These are phyloP conservation scores for Leccinellum luteum DNA, from an alignment of 768 basidiomycete genomes.

Conservation along the genomic window DNA sequence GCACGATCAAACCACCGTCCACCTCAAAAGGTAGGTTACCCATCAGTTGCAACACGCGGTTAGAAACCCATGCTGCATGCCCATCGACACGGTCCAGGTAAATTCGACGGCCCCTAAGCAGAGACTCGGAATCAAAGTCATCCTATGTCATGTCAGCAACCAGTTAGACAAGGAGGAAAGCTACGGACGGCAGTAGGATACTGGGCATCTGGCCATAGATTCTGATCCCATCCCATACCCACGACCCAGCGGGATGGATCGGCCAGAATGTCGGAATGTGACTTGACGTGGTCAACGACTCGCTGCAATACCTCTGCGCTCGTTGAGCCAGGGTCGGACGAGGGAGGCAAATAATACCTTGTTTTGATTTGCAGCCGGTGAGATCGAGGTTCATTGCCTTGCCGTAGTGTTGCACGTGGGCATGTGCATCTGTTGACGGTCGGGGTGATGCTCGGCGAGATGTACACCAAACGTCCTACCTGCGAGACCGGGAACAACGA, in stretches of 20 bases:
- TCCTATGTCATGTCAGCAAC: constrained; percentile 39
- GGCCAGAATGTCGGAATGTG: constrained; percentile 52
- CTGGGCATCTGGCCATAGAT: constrained; percentile 56
- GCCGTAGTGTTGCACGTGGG: constrained; percentile 74
- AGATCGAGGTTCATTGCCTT: constrained; percentile 63
- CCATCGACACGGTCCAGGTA: constrained; percentile 74
- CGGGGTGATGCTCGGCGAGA: background rate
- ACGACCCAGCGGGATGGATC: constrained; percentile 68
- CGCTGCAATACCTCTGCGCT: constrained; percentile 57
- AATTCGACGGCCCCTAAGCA: constrained; percentile 69
- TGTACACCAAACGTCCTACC: constrained; percentile 39
- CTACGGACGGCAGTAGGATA: constrained; percentile 70
- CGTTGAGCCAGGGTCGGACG: background rate
- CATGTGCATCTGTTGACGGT: constrained; percentile 63
- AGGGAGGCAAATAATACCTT: constrained; percentile 40
- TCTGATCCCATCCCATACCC: constrained; percentile 96
- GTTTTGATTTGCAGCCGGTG: constrained; percentile 51
- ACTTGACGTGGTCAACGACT: constrained; percentile 55
- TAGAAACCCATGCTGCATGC: constrained; percentile 87
- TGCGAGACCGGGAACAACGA: constrained; percentile 71
- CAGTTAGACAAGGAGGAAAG: constrained; percentile 6
- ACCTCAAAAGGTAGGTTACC: constrained; percentile 57
- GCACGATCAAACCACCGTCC: constrained; percentile 73
- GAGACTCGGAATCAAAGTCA: constrained; percentile 68
- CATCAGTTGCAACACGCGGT: constrained; percentile 63